Percentiles rank a stretch among this genome's conserved stretches.
These are phyloP conservation scores for Jaltomata sinuosa DNA, from an alignment of 257 asterid genomes.

Conservation along the genomic window DNA sequence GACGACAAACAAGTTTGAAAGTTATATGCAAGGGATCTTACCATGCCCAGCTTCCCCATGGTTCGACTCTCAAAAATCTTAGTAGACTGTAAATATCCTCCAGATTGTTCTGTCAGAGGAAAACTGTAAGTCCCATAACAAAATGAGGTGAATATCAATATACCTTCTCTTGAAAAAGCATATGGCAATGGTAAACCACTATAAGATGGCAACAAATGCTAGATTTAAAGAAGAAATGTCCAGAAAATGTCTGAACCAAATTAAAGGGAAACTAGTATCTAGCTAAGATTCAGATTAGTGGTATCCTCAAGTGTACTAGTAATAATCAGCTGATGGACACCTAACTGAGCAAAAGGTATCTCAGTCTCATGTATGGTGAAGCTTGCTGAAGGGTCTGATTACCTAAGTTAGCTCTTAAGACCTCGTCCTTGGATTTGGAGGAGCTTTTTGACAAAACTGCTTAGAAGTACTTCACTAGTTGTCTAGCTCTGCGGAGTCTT, in stretches of 20 bases:
- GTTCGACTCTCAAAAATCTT: slow-evolving; percentile 92
- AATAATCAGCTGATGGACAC: not conserved
- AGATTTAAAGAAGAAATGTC: not conserved
- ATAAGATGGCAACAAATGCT: not conserved
- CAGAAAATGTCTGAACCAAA: not conserved
- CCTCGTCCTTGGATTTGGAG: not conserved
- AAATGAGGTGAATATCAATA: not conserved
- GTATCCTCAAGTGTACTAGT: not conserved
- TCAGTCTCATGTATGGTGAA: not conserved
- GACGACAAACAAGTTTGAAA: not conserved
- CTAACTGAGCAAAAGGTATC: not conserved
- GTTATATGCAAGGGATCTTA: slow-evolving; percentile 24
- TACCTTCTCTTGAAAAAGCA: not conserved
- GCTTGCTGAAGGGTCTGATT: not conserved
- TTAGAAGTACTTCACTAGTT: not conserved
- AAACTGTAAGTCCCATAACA: not conserved
- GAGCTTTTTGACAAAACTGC: not conserved
- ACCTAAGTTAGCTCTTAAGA: not conserved
- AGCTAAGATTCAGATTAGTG: not conserved
- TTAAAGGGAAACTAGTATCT: not conserved
- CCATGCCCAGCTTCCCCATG: slow-evolving; percentile 99
- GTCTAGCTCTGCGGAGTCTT: not conserved
- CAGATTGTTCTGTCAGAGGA: slow-evolving; percentile 68
- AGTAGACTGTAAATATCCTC: slow-evolving; percentile 93
- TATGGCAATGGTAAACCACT: not conserved